Base-by-base conservation (phyloP, 768 basidiomycete genomes). In the Boletus reticuloceps region DNA sequence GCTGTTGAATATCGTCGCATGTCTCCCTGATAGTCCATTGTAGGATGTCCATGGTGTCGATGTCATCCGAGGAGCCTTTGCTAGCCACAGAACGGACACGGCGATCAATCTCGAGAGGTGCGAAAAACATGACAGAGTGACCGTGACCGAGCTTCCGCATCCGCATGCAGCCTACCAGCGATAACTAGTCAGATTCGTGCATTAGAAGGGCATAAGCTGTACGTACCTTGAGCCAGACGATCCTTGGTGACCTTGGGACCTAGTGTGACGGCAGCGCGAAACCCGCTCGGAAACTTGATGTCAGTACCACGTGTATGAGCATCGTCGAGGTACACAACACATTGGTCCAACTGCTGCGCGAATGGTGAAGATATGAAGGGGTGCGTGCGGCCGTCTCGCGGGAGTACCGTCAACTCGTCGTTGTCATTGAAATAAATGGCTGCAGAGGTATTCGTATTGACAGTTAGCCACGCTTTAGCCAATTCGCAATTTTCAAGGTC, bases 121-220 rank as follows among this genome's bases (percentile, higher is more conserved):
- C 79, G 44, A 78, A 77, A 59, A 81, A 80, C 51, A 76, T 64
- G n/a, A 81, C 61, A 2, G 79, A 76, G 51, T 82, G 80, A 0
- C 75, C 76, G 11, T 66, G 61, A 13, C 81, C 81, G 1, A 82
- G 69, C 59, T 74, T 71, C 3, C 81, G 72, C 80, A 82, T 79
- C 13, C 80, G 70, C 80, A 82, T 82, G 51, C 80, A 82, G 4
- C 79, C 80, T 81, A 20, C 22, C 3, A n/a, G 10, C 5, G 4
- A 46, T 1, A 13, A 10, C 31, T 4, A 47, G 4, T 40, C 6
- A 32, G n/a, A 45, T 37, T 40, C 16, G 0, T 6, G 34, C 4
- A 16, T 16, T 1, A 9, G 6, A 14, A 9, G 5, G 4, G 3
- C 6, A 20, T 5, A 41, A 5, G 10, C 2, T 10, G 6, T 12